A percentile compares a stretch with the other conserved stretches of the same genome.
phyloP scores from a whole-genome alignment of 1,284 basidiomycete species.

The Irpex sp. region DNA sequence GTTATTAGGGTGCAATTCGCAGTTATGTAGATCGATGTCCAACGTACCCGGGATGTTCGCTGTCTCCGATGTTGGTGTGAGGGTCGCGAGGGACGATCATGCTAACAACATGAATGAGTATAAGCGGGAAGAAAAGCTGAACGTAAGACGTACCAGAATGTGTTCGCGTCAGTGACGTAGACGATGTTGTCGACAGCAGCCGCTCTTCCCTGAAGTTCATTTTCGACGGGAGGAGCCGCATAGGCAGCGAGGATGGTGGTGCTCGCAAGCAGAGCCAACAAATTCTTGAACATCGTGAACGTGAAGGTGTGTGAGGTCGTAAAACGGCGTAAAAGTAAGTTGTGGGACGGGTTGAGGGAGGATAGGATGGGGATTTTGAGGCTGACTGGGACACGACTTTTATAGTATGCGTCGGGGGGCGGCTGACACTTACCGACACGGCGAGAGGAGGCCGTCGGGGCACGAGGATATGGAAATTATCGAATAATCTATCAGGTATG shows the following conservation, averaged over 20 bases:
- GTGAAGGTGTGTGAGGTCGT: not conserved
- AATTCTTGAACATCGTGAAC: conserved; percentile 3
- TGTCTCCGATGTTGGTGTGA: conserved; percentile 50
- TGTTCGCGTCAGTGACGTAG: conserved; percentile 34
- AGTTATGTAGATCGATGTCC: not conserved
- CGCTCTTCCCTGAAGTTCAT: conserved; percentile 9
- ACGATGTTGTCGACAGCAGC: conserved; percentile 40
- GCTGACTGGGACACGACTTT: not conserved
- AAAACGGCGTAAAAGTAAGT: not conserved
- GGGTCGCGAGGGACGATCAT: conserved; percentile 28
- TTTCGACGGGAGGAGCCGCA: conserved; percentile 7
- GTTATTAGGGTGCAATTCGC: not conserved
- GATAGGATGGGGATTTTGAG: not conserved
- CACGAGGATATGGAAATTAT: not conserved
- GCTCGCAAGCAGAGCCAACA: conserved; percentile 3
- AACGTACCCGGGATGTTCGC: conserved; percentile 34
- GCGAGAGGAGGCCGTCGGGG: not conserved
- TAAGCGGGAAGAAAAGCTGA: not conserved
- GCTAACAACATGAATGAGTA: not conserved
- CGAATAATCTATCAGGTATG: no score
- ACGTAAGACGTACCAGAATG: conserved; percentile 35
- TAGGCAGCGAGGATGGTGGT: conserved; percentile 7
- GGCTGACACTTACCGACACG: not conserved
- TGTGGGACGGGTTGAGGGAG: no score
- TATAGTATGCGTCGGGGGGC: not conserved